Evolutionary conservation across 2,329 filamentous ascomycete genomes (phyloP).

Genomic region (Paecilomyces variotii): DNA sequence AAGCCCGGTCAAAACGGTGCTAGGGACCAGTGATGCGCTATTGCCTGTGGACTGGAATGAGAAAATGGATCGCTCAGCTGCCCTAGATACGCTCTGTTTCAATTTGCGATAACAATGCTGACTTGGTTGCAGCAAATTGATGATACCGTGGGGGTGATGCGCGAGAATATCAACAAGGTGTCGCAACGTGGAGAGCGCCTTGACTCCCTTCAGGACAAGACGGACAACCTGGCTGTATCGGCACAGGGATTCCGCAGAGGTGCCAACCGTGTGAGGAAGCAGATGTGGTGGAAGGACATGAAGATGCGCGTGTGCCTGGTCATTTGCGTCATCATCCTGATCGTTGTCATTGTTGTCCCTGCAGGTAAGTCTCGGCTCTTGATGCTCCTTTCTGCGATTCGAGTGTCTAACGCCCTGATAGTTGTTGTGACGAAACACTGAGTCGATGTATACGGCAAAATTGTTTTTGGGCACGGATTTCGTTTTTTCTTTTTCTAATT

Average conservation of each 20-base stretch:
- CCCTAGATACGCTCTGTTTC: neutral
- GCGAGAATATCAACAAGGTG: constrained; percentile 95
- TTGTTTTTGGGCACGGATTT: constrained; percentile 24
- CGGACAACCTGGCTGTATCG: constrained; percentile 80
- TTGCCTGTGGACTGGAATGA: constrained; percentile 7
- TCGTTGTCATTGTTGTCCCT: constrained; percentile 91
- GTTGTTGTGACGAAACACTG: constrained; percentile 40
- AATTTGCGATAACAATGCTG: constrained; percentile 9
- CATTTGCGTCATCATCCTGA: constrained; percentile 79
- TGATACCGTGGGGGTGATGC: constrained; percentile 89
- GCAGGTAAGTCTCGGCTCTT: constrained; percentile 55
- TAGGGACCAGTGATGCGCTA: neutral
- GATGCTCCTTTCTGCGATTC: constrained; percentile 1
- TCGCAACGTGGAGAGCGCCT: constrained; percentile 85
- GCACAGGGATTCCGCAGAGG: constrained; percentile 94
- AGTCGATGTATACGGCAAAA: constrained; percentile 17
- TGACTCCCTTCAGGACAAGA: constrained; percentile 87
- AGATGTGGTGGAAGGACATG: constrained; percentile 99
- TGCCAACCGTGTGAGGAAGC: constrained; percentile 90
- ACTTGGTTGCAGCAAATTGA: constrained; percentile 73
- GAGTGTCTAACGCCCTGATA: constrained; percentile 12
- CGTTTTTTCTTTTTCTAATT: constrained; percentile 21
- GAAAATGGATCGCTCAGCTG: neutral
- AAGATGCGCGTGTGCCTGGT: constrained; percentile 99
- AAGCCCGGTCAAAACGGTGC: neutral